These are phyloP conservation scores for Ophiostoma ips DNA, from an alignment of 2,329 filamentous ascomycete species.

Conservation along the genomic window DNA sequence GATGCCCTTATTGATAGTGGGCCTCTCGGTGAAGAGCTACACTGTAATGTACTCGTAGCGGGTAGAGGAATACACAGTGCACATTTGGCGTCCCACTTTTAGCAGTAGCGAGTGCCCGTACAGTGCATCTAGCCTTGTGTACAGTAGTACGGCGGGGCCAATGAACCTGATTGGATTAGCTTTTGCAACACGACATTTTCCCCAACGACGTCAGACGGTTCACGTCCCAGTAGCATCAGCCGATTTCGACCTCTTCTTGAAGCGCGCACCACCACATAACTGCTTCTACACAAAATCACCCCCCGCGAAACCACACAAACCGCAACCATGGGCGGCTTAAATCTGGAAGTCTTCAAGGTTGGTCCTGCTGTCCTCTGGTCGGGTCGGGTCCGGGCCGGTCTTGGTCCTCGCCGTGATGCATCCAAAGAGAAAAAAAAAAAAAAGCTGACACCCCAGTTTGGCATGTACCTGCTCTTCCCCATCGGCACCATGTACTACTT, in stretches of 20 bases:
- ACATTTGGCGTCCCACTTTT: neutral
- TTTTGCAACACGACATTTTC: neutral
- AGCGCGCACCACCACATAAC: neutral
- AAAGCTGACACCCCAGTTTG: constrained; percentile 52
- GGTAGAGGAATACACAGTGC: neutral
- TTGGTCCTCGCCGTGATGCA: neutral
- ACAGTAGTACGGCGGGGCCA: neutral
- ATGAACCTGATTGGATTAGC: neutral
- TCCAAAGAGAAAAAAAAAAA: too few relatives aligned
- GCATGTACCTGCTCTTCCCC: constrained; percentile 97
- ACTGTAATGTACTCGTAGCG: too few relatives aligned
- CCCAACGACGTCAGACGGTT: constrained; percentile 1
- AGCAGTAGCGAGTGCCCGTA: neutral
- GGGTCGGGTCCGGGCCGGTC: too few relatives aligned
- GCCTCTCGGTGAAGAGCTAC: neutral
- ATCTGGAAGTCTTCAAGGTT: constrained; percentile 93
- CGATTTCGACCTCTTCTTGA: neutral
- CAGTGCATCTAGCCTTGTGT: neutral
- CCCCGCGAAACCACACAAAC: neutral
- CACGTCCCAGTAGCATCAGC: neutral
- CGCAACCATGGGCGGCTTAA: constrained; percentile 59
- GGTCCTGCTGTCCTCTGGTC: constrained; percentile 7
- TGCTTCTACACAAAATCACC: neutral
- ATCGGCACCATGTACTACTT: constrained; percentile 99
- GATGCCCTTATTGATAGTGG: neutral